phyloP scores from a whole-genome alignment of 495 filamentous ascomycete species.

The Podospora conica region DNA sequence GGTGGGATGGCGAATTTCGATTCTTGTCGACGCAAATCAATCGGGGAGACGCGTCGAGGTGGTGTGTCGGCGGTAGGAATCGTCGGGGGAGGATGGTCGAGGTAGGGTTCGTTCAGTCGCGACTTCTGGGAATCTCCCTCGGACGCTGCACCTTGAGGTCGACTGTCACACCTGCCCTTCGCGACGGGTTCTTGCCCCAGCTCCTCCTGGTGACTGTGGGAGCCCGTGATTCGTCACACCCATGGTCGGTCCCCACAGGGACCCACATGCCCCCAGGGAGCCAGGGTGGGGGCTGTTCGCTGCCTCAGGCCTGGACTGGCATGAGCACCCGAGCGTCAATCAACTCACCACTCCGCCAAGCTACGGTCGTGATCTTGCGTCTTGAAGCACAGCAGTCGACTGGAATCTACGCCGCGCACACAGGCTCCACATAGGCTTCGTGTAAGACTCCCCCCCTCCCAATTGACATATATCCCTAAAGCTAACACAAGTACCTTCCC shows the following conservation, averaged over 20 bases:
- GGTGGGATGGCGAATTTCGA: not conserved
- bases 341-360: not conserved
- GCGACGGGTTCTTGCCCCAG: not conserved
- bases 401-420: constrained; percentile 10
- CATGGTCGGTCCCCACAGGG: not conserved
- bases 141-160: constrained; percentile 1
- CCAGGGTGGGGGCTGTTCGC: not conserved
- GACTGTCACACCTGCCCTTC: not conserved
- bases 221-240: not conserved
- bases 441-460: constrained; percentile 12
- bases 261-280: not conserved
- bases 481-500: constrained; percentile 18
- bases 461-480: not conserved
- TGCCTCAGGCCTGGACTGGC: not conserved
- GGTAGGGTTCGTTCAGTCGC: constrained; percentile 2
- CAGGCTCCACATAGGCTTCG: constrained; percentile 15
- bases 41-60: constrained; percentile 13
- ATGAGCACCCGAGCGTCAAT: not conserved
- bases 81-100: not conserved
- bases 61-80: not conserved
- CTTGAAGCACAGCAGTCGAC: constrained; percentile 14
- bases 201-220: not conserved
- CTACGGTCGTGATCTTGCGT: constrained; percentile 5
- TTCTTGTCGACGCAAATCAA: not conserved
- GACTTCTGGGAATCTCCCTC: constrained; percentile 5